A percentile compares a stretch with the other conserved stretches of the same genome.
phyloP scores from a whole-genome alignment of 306 rosid genomes.

The Cicer chorassanicum region DNA sequence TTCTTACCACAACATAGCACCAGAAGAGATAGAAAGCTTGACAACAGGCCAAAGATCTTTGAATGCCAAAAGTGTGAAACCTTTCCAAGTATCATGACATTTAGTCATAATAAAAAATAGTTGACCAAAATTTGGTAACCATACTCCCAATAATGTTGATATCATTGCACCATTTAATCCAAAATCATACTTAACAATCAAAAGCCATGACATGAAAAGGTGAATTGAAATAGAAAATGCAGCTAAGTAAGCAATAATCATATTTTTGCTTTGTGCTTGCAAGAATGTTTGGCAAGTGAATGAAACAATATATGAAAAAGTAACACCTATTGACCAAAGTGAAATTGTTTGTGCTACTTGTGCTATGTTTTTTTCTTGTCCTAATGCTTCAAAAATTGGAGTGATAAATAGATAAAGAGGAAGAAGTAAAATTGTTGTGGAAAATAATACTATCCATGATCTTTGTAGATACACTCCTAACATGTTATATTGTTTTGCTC shows the following conservation, averaged over 20 bases:
- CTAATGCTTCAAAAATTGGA: constrained; percentile 52
- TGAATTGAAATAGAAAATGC: constrained; percentile 49
- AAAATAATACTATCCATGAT: constrained; percentile 56
- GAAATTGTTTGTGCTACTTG: constrained; percentile 48
- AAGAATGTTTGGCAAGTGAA: constrained; percentile 61
- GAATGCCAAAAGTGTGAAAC: constrained; percentile 62
- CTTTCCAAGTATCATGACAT: constrained; percentile 67
- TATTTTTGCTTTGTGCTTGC: constrained; percentile 65
- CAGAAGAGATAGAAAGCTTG: constrained; percentile 66
- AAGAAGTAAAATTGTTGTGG: constrained; percentile 39
- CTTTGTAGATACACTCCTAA: constrained; percentile 66
- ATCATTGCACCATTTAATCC: constrained; percentile 57
- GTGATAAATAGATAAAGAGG: constrained; percentile 53
- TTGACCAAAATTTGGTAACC: constrained; percentile 60
- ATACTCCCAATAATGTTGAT: constrained; percentile 49
- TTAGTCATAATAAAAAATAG: constrained; percentile 47
- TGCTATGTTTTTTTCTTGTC: constrained; percentile 51
- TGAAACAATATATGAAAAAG: constrained; percentile 45
- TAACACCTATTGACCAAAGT: constrained; percentile 51
- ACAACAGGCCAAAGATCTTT: constrained; percentile 63
- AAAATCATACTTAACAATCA: constrained; percentile 44
- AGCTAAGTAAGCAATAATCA: constrained; percentile 53
- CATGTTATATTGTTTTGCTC: constrained; percentile 59
- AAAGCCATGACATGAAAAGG: constrained; percentile 56
- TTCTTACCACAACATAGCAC: constrained; percentile 66